Evolutionary conservation across 306 rosid species (phyloP).

Genomic region (Cicer judaicum): DNA sequence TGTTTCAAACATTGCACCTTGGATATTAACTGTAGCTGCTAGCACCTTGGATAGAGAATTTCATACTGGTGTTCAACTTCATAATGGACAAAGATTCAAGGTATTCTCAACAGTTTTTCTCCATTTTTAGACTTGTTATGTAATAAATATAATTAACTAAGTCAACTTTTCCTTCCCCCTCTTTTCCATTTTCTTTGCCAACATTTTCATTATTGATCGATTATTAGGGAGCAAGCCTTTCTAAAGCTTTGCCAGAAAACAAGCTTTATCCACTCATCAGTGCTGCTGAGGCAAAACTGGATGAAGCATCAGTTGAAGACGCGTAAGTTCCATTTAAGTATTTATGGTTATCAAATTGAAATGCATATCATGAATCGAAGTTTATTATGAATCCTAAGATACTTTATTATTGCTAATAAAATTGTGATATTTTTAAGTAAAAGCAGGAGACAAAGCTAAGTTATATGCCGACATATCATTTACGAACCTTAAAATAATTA

Average conservation of each 20-base stretch:
- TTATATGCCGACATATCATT: too few relatives aligned
- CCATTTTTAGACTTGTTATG: background rate
- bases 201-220: background rate
- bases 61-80: slow-evolving; percentile 52
- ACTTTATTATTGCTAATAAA: too few relatives aligned
- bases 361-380: too few relatives aligned
- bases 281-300: slow-evolving; percentile 51
- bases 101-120: slow-evolving; percentile 36
- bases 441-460: too few relatives aligned
- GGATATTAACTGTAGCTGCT: slow-evolving; percentile 79
- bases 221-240: slow-evolving; percentile 65
- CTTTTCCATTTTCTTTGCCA: background rate
- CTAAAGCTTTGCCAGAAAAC: slow-evolving; percentile 45
- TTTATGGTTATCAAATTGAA: too few relatives aligned
- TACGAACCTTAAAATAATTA: too few relatives aligned
- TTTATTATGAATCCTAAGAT: too few relatives aligned
- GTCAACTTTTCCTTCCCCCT: background rate
- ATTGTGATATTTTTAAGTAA: too few relatives aligned
- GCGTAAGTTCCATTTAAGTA: slow-evolving; percentile 48
- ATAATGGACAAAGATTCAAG: slow-evolving; percentile 54
- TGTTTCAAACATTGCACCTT: slow-evolving; percentile 66
- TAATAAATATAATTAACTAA: background rate
- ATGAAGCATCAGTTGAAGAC: slow-evolving; percentile 18
- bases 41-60: slow-evolving; percentile 72
- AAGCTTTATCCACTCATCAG: slow-evolving; percentile 63